These are phyloP conservation scores for Desmodesmus armatus DNA, from an alignment of 139 green algal genomes.

Conservation along the genomic window DNA sequence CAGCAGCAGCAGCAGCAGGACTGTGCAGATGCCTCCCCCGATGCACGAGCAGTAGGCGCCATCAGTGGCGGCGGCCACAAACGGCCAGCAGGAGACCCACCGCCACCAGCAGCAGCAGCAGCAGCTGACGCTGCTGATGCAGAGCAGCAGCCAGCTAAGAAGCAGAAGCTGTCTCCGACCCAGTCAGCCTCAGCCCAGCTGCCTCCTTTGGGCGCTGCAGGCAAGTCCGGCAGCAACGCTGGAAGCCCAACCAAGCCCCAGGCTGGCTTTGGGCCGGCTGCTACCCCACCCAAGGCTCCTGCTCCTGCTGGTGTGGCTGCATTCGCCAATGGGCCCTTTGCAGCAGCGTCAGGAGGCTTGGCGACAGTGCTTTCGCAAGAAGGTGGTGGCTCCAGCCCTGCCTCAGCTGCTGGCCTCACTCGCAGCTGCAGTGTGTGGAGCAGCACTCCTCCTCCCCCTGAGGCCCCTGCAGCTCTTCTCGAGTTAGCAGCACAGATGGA, in stretches of 20 bases:
- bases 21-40: too few species aligned
- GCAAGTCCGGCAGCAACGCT: neutral
- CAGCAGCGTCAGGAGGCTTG: neutral
- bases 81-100: too few species aligned
- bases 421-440: too few species aligned
- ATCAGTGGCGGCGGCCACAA: too few species aligned
- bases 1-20: too few species aligned
- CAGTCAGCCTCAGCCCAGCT: neutral
- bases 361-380: neutral
- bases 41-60: too few species aligned
- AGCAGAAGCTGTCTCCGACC: neutral
- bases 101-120: too few species aligned
- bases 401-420: neutral
- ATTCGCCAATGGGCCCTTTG: neutral
- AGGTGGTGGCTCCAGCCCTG: neutral
- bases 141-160: neutral
- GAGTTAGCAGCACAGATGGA: too few species aligned
- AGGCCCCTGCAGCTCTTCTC: too few species aligned
- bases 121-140: too few species aligned
- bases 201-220: neutral
- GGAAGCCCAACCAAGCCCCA: too few species aligned
- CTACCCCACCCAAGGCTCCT: neutral
- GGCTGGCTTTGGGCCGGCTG: neutral
- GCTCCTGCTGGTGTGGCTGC: neutral
- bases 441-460: too few species aligned